Percentiles rank a stretch among this genome's conserved stretches.
Evolutionary conservation across 495 filamentous ascomycete genomes (phyloP).

Genomic region (Annulohypoxylon stygium): DNA sequence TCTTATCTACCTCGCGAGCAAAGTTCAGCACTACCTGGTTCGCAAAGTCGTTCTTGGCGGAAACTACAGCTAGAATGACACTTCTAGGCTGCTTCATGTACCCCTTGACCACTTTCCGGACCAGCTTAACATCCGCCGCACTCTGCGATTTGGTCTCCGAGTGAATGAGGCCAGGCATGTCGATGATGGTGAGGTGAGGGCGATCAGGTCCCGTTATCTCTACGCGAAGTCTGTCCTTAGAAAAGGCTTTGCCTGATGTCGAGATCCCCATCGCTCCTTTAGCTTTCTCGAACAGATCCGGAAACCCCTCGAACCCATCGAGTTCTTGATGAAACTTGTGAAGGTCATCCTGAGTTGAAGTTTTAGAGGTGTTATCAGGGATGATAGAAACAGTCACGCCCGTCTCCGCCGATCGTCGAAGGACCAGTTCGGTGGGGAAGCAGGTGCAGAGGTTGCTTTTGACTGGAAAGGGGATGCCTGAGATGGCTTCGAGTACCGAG

Average conservation of each 20-base stretch:
- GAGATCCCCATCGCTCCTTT: slow-evolving; percentile 63
- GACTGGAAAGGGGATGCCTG: slow-evolving; percentile 67
- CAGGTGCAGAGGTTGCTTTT: slow-evolving; percentile 65
- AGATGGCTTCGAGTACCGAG: slow-evolving; percentile 74
- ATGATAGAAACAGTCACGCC: slow-evolving; percentile 48
- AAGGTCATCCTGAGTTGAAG: slow-evolving; percentile 51
- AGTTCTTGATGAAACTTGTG: slow-evolving; percentile 48
- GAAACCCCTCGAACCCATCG: slow-evolving; percentile 39
- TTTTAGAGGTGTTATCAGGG: slow-evolving; percentile 49
- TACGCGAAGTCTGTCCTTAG: slow-evolving; percentile 71
- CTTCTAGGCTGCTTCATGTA: slow-evolving; percentile 70
- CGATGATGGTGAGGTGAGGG: slow-evolving; percentile 72
- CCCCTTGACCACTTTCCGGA: slow-evolving; percentile 61
- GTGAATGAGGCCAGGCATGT: slow-evolving; percentile 72
- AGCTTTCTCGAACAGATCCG: slow-evolving; percentile 60
- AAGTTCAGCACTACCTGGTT: slow-evolving; percentile 64
- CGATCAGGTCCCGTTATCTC: slow-evolving; percentile 70
- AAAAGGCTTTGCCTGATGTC: slow-evolving; percentile 58
- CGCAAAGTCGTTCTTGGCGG: slow-evolving; percentile 63
- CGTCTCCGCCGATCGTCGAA: slow-evolving; percentile 55
- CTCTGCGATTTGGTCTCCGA: slow-evolving; percentile 58
- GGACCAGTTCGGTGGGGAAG: slow-evolving; percentile 68
- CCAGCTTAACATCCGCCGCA: slow-evolving; percentile 60
- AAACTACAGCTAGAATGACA: slow-evolving; percentile 72
- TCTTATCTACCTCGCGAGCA: slow-evolving; percentile 57